A percentile compares a stretch with the other conserved stretches of the same genome.
Conservation (phyloP, 2,329 filamentous ascomycete species). For the Pleomassaria siparia region DNA sequence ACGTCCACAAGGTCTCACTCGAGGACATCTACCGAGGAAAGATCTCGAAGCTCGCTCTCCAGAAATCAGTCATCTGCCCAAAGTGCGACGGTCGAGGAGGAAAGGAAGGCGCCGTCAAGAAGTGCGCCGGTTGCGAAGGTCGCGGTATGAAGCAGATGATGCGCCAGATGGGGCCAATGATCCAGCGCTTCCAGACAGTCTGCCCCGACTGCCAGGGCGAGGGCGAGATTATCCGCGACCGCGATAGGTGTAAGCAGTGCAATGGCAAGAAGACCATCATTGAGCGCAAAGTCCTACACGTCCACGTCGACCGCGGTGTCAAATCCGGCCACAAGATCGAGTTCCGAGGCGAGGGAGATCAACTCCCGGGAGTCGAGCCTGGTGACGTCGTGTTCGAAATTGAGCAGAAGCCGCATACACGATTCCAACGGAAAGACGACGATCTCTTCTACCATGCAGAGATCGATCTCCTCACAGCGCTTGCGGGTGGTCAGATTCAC, state of each 20-base stretch:
- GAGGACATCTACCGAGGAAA: slow-evolving; percentile 99
- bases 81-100: slow-evolving; percentile 93
- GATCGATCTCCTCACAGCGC: slow-evolving; percentile 91
- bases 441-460: slow-evolving; percentile 94
- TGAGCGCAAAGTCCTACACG: slow-evolving; percentile 96
- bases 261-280: slow-evolving; percentile 97
- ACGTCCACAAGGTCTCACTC: slow-evolving; percentile 96
- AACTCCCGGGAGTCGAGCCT: slow-evolving; percentile 86
- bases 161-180: slow-evolving; percentile 99
- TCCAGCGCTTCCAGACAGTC: slow-evolving; percentile 98
- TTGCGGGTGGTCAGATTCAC: slow-evolving; percentile 87
- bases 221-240: slow-evolving; percentile 93
- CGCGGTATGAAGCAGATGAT: slow-evolving; percentile 99
- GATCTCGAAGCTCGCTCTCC: slow-evolving; percentile 93
- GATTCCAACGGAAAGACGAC: slow-evolving; percentile 95
- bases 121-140: slow-evolving; percentile 87
- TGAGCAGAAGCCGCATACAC: slow-evolving; percentile 95
- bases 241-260: slow-evolving; percentile 97
- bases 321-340: slow-evolving; percentile 94
- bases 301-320: slow-evolving; percentile 94
- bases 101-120: slow-evolving; percentile 96
- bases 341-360: slow-evolving; percentile 95
- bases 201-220: slow-evolving; percentile 98
- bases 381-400: slow-evolving; percentile 99
- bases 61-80: slow-evolving; percentile 95